Percentiles rank a stretch among this genome's conserved stretches.
Conservation (phyloP, 495 filamentous ascomycete species). For the Alectoria sarmentosa region DNA sequence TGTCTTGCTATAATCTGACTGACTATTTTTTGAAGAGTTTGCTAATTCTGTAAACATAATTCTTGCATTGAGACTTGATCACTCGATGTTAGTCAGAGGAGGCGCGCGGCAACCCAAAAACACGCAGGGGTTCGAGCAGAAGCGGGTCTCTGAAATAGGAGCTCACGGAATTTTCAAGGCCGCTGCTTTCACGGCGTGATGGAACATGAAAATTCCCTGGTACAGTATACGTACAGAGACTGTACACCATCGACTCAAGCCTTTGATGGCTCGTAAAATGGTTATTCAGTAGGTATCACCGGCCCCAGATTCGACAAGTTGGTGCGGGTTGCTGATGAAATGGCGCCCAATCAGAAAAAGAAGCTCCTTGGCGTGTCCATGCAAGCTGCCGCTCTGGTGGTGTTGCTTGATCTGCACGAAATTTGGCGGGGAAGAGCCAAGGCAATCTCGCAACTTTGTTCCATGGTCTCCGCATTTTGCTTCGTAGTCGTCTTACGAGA, state of each 20-base stretch:
- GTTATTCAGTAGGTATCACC: no score
- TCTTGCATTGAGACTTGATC: no score
- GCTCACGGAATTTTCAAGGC: not conserved
- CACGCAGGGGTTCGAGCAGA: not conserved
- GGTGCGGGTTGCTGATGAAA: not conserved
- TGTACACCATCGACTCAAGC: not conserved
- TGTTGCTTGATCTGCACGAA: constrained; percentile 8
- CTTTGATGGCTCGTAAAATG: not conserved
- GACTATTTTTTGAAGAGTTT: not conserved
- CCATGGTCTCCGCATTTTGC: constrained; percentile 9
- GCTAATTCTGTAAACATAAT: no score
- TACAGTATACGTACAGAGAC: no score
- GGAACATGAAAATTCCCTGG: not conserved
- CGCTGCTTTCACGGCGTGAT: not conserved
- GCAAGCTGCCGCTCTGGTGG: constrained; percentile 13
- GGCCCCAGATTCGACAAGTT: constrained; percentile 2
- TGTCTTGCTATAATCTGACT: not conserved
- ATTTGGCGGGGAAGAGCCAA: constrained; percentile 1
- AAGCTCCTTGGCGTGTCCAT: not conserved
- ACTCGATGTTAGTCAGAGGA: no score
- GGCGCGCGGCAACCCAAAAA: not conserved
- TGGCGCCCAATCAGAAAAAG: not conserved
- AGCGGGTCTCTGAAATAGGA: not conserved
- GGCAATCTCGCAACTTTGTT: constrained; percentile 11
- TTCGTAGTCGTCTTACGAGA: not conserved